These are phyloP conservation scores for Xerocomus nothofagi DNA, from an alignment of 1,284 basidiomycete species.

Conservation along the genomic window DNA sequence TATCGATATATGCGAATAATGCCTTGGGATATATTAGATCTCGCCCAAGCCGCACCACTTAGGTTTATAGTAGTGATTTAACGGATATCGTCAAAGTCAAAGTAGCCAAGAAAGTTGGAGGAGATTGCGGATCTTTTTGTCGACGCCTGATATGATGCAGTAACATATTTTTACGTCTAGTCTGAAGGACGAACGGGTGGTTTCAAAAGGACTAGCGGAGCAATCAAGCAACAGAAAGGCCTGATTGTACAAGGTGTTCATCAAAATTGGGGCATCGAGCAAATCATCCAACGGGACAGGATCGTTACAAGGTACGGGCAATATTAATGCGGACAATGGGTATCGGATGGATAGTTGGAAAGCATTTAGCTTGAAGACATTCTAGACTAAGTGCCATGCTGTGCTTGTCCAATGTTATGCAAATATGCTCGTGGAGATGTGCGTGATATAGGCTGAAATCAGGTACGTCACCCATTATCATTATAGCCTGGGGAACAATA, in stretches of 20 bases:
- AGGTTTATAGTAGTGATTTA: no score
- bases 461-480: constrained; percentile 8
- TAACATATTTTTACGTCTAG: neutral
- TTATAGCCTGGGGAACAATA: neutral
- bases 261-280: neutral
- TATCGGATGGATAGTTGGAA: constrained; percentile 4
- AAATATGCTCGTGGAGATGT: constrained; percentile 18
- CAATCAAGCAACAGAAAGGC: neutral
- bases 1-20: neutral
- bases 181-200: neutral
- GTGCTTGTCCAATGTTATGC: constrained; percentile 29
- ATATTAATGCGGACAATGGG: neutral
- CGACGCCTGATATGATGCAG: neutral
- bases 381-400: constrained; percentile 13
- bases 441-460: constrained; percentile 10
- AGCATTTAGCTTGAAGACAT: constrained; percentile 15
- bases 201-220: neutral
- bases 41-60: neutral
- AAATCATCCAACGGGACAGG: neutral
- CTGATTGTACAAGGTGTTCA: neutral
- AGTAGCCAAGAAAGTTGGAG: neutral
- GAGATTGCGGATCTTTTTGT: neutral
- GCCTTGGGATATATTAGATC: neutral
- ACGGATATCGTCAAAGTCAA: neutral
- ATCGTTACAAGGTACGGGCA: neutral